Percentiles rank a stretch among this genome's conserved stretches.
Evolutionary conservation across 75 land plant genomes (phyloP).

Genomic region (Isoetes taiwanensis): DNA sequence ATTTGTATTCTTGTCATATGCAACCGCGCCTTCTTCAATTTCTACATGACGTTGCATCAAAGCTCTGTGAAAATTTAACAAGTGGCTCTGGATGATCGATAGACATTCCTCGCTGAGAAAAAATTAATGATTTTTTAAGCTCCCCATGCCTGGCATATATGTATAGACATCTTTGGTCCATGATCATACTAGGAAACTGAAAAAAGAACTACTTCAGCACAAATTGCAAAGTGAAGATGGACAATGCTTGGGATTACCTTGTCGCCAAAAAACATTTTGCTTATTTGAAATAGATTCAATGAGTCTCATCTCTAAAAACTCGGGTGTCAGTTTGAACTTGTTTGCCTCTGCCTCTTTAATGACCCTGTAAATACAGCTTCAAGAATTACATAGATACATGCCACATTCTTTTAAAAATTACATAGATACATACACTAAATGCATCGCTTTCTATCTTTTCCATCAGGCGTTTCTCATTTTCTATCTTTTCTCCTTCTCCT

Average conservation of each 20-base stretch:
- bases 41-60: no score
- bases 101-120: no score
- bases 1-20: no score
- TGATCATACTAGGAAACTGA: not conserved
- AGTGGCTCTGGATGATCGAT: no score
- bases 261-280: not conserved
- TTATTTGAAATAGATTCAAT: slow-evolving; percentile 4
- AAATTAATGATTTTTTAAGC: no score
- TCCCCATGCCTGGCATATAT: no score
- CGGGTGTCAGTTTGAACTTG: slow-evolving; percentile 1
- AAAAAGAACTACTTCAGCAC: not conserved
- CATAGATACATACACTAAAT: not conserved
- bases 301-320: slow-evolving; percentile 1
- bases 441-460: not conserved
- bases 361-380: not conserved
- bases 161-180: slow-evolving; percentile 7
- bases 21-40: no score
- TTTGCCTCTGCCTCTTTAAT: slow-evolving; percentile 6
- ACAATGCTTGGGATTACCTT: not conserved
- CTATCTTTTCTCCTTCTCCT: slow-evolving; percentile 2
- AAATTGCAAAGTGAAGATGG: not conserved
- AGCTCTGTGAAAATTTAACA: no score
- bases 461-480: not conserved
- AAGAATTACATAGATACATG: not conserved
- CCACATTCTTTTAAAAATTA: not conserved